Percentiles rank a stretch among this genome's conserved stretches.
These are phyloP conservation scores for Ceratocystis cubensis DNA, from an alignment of 2,329 filamentous ascomycete species.

Conservation along the genomic window DNA sequence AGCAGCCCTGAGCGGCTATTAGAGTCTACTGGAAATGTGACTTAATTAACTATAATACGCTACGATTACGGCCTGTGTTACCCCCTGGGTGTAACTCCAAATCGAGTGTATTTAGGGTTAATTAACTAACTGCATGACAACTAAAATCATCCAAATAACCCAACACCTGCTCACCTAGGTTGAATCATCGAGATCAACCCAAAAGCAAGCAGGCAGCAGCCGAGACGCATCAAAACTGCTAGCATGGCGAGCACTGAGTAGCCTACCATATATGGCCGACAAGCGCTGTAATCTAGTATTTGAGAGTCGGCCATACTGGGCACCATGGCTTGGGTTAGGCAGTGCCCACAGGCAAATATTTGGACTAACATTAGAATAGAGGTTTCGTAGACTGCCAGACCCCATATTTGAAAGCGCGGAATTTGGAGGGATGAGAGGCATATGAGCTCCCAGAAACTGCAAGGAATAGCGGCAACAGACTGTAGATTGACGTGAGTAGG, in stretches of 20 bases:
- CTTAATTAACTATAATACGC: too few relatives aligned
- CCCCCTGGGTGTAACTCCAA: too few relatives aligned
- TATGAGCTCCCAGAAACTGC: neutral
- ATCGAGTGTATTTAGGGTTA: too few relatives aligned
- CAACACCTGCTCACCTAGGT: neutral
- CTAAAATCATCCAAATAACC: neutral
- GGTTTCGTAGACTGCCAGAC: neutral
- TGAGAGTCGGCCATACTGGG: neutral
- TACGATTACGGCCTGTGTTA: too few relatives aligned
- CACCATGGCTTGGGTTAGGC: neutral
- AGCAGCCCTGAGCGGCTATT: too few relatives aligned
- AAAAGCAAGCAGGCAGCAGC: neutral
- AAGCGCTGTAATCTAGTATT: neutral
- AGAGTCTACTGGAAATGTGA: too few relatives aligned
- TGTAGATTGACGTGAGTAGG: neutral
- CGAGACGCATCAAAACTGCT: neutral
- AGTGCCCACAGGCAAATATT: neutral
- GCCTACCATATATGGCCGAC: neutral
- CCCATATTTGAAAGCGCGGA: neutral
- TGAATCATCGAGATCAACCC: neutral
- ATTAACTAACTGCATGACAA: neutral
- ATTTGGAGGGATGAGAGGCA: constrained; percentile 7
- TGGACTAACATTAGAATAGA: neutral
- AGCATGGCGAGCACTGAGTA: neutral
- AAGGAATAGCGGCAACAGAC: neutral